These are phyloP conservation scores for Lasiodiplodia sp. DNA, from an alignment of 2,329 filamentous ascomycete species.

Conservation along the genomic window DNA sequence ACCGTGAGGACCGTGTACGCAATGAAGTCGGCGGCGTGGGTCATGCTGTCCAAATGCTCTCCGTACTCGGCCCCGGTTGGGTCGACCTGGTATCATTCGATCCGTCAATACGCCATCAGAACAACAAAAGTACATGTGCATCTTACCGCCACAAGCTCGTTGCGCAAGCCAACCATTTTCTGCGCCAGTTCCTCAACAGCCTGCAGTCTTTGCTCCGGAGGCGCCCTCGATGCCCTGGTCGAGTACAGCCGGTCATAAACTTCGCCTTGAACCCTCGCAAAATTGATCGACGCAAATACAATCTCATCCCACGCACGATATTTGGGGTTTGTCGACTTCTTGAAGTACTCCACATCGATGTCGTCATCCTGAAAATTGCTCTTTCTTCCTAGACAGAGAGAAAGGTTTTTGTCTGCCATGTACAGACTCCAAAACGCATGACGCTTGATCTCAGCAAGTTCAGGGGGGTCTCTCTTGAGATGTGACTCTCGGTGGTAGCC, in stretches of 20 bases:
- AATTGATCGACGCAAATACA: slow-evolving; percentile 40
- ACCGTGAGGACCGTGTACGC: slow-evolving; percentile 32
- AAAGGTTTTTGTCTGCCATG: slow-evolving; percentile 48
- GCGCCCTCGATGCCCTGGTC: not conserved
- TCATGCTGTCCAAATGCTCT: slow-evolving; percentile 12
- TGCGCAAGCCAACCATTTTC: slow-evolving; percentile 4
- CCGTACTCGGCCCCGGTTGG: not conserved
- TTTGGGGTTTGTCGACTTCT: slow-evolving; percentile 34
- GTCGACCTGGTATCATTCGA: not conserved
- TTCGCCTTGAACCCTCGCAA: slow-evolving; percentile 44
- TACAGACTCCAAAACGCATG: slow-evolving; percentile 49
- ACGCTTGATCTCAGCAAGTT: slow-evolving; percentile 41
- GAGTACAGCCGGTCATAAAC: slow-evolving; percentile 47
- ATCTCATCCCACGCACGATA: not conserved
- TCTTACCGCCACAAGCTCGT: slow-evolving; percentile 8
- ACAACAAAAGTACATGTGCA: not conserved
- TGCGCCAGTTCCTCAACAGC: slow-evolving; percentile 2
- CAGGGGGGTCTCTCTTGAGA: slow-evolving; percentile 42
- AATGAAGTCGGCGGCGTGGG: slow-evolving; percentile 30
- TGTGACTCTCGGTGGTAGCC: slow-evolving; percentile 47
- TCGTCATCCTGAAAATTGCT: slow-evolving; percentile 50
- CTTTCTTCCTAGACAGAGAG: slow-evolving; percentile 46
- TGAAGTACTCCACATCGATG: slow-evolving; percentile 34
- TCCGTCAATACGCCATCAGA: not conserved
- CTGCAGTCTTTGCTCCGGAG: not conserved